Evolutionary conservation across 495 filamentous ascomycete genomes (phyloP).

Genomic region (Neurospora sp.): DNA sequence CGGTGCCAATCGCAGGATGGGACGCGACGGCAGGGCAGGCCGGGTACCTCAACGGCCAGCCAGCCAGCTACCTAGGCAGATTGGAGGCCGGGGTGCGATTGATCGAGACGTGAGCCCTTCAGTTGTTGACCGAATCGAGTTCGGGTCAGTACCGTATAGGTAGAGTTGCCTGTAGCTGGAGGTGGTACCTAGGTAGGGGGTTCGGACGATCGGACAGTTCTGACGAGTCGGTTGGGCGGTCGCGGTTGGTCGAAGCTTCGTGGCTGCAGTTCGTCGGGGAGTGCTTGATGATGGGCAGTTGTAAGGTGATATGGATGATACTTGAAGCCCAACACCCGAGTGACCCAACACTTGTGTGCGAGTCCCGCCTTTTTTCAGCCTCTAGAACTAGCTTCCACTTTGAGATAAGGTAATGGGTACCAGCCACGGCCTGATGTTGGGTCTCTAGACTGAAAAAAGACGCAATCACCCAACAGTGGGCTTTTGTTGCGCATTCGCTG

Average conservation of each 20-base stretch:
- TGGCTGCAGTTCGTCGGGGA: background rate
- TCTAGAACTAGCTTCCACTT: background rate
- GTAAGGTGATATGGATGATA: background rate
- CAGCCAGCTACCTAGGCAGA: background rate
- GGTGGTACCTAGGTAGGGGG: background rate
- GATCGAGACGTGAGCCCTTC: background rate
- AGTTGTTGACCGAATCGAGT: background rate
- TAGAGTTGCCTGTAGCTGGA: background rate
- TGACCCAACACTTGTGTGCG: background rate
- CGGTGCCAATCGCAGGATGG: constrained; percentile 2
- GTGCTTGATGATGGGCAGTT: background rate
- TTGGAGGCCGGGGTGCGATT: background rate
- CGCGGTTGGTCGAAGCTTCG: background rate
- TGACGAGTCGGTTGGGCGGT: background rate
- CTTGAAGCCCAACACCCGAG: background rate
- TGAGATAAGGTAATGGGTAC: background rate
- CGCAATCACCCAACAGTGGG: background rate
- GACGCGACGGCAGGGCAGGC: constrained; percentile 2
- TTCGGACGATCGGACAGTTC: background rate
- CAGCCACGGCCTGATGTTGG: background rate
- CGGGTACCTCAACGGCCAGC: background rate
- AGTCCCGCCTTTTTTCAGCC: background rate
- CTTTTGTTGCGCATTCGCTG: background rate
- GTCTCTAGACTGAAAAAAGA: background rate
- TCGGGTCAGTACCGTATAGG: background rate